Percentiles rank a stretch among this genome's conserved stretches.
Conservation (phyloP, 306 rosid species). For the Cyamopsis tetragonoloba region DNA sequence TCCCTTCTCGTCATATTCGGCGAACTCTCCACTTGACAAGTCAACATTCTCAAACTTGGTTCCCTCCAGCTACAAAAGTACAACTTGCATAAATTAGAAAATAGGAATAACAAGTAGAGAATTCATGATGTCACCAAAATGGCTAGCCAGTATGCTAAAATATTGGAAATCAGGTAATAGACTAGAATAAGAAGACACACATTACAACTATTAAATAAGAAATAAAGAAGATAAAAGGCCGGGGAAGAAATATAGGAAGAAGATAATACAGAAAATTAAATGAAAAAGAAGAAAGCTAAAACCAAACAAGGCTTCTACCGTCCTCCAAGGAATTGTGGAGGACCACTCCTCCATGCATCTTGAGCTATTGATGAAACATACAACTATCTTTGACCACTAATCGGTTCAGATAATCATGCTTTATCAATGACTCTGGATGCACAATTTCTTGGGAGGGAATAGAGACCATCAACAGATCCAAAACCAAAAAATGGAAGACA, state of each 20-base stretch:
- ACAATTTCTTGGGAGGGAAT: too few relatives aligned
- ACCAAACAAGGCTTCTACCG: too few relatives aligned
- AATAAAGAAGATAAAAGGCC: neutral
- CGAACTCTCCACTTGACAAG: slow-evolving; percentile 63
- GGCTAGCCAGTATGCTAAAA: neutral
- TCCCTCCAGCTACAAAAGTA: slow-evolving; percentile 52
- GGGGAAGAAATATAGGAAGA: neutral
- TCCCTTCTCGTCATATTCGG: slow-evolving; percentile 93
- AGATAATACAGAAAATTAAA: neutral
- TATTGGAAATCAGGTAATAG: neutral
- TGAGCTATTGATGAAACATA: too few relatives aligned
- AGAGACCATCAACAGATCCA: too few relatives aligned
- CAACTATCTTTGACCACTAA: too few relatives aligned
- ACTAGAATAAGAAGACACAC: neutral
- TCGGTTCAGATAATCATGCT: too few relatives aligned
- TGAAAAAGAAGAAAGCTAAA: slow-evolving; percentile 10
- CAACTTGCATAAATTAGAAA: slow-evolving; percentile 12
- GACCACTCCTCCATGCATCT: too few relatives aligned
- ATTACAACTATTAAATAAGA: neutral
- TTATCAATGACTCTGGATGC: too few relatives aligned
- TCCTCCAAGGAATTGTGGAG: too few relatives aligned
- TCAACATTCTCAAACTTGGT: slow-evolving; percentile 73
- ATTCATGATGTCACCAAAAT: neutral
- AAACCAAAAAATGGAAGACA: neutral
- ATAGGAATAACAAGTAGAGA: neutral